Evolutionary conservation across 2,329 filamentous ascomycete genomes (phyloP), one percentile per base, ranked within the genome.

Genomic region (Dendrostoma leiphaemia): DNA sequence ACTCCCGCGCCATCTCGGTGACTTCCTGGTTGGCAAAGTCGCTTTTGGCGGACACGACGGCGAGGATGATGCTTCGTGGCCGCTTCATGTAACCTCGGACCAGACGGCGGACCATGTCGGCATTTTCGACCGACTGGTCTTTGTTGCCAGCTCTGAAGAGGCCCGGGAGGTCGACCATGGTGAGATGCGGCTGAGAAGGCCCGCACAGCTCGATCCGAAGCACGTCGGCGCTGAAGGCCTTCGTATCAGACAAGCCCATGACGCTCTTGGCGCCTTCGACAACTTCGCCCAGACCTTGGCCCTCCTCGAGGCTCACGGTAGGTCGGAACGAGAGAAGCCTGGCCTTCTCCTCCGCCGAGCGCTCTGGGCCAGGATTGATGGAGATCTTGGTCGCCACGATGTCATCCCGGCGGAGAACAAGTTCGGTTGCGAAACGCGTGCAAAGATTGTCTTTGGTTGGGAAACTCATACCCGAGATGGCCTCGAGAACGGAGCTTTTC

Each of bases 1-100:
- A 62, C 0, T 57, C 37, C 0, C 64, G 61, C 6, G 66, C 64
- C 17, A 66, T 57, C 54, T 67, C 71, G 1, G 80, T 62, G 13
- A 87, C 75, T 6, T 73, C 67, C 62, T 86, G 83, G 49, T 81
- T 78, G 26, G 78, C 77, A 50, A 74, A 75, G 52, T 85, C 77
- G 31, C 73, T 73, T 31, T 75, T 76, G 0, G 77, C 78, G 0
- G 72, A 74, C 1, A 82, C 66, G 0, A 81, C 74, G 1, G 80
- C 76, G 0, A 84, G 69, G 3, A 83, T 80, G 53, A 85, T 81
- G 57, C 74, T 83, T 4, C 79, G 66, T 6, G 68, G 61, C 19
- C 78, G 70, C 15, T 64, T 63, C 70, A 86, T 83, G 61, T 86
- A 86, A 0, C 64, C 64, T 7, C 74, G 58, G 1, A 80, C 74